Evolutionary conservation across 2,329 filamentous ascomycete genomes (phyloP).

Genomic region (Talaromyces funiculosus): DNA sequence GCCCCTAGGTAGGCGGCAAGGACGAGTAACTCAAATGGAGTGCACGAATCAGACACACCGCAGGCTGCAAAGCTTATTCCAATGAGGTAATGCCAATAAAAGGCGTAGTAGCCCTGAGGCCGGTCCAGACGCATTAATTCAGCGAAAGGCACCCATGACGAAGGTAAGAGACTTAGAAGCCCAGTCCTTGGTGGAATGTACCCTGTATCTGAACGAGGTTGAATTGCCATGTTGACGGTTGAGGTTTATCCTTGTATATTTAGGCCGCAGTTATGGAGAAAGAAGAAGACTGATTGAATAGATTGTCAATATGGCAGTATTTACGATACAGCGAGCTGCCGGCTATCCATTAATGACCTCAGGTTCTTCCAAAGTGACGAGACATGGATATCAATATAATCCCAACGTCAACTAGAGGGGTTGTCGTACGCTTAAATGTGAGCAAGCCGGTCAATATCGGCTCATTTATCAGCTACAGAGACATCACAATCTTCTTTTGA

Average conservation of each 20-base stretch:
- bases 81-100: slow-evolving; percentile 81
- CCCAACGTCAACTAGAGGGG: background rate
- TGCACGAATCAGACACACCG: slow-evolving; percentile 48
- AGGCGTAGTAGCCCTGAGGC: slow-evolving; percentile 74
- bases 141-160: slow-evolving; percentile 21
- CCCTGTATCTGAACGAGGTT: background rate
- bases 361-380: background rate
- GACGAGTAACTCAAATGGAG: slow-evolving; percentile 55
- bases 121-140: slow-evolving; percentile 71
- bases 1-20: slow-evolving; percentile 65
- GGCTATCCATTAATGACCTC: background rate
- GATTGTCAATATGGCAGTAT: background rate
- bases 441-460: background rate
- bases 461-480: background rate
- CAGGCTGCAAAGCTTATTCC: slow-evolving; percentile 70
- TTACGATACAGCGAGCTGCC: background rate
- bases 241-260: background rate
- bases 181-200: background rate
- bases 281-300: background rate
- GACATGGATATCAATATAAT: background rate
- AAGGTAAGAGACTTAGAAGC: background rate
- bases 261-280: background rate
- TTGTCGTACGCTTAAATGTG: background rate
- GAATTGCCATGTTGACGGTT: background rate
- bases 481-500: background rate